phyloP scores from a whole-genome alignment of 1,284 basidiomycete genomes.

The Ganoderma lucidum region DNA sequence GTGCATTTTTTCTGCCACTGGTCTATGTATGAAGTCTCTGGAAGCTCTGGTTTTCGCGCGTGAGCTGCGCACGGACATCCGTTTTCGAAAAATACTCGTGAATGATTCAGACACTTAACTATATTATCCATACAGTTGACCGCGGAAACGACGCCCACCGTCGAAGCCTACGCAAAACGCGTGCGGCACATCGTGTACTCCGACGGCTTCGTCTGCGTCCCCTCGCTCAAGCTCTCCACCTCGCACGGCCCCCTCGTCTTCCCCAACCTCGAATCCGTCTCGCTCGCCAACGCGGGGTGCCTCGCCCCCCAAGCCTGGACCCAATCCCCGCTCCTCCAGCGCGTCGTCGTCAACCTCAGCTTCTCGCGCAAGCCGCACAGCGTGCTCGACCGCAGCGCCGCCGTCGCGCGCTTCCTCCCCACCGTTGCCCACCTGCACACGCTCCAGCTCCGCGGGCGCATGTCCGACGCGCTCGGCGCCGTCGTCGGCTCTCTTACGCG shows the following conservation, averaged over 20 bases:
- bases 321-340: constrained; percentile 46
- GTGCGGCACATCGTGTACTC: constrained; percentile 7
- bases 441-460: constrained; percentile 56
- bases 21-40: too few species aligned
- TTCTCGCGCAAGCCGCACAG: constrained; percentile 36
- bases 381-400: constrained; percentile 24
- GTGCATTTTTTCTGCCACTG: neutral
- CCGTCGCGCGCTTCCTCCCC: constrained; percentile 29
- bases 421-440: constrained; percentile 43
- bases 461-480: constrained; percentile 45
- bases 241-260: constrained; percentile 29
- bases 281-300: constrained; percentile 48
- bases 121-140: neutral
- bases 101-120: neutral
- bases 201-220: constrained; percentile 1
- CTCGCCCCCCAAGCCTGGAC: constrained; percentile 43
- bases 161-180: constrained; percentile 3
- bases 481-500: constrained; percentile 48
- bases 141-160: neutral
- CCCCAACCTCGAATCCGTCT: constrained; percentile 48
- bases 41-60: neutral
- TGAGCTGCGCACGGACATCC: neutral
- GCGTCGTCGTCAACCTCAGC: constrained; percentile 54
- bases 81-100: neutral
- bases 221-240: neutral